Base-by-base conservation (phyloP, 2,329 filamentous ascomycete species). In the Trichophyton rubrum region DNA sequence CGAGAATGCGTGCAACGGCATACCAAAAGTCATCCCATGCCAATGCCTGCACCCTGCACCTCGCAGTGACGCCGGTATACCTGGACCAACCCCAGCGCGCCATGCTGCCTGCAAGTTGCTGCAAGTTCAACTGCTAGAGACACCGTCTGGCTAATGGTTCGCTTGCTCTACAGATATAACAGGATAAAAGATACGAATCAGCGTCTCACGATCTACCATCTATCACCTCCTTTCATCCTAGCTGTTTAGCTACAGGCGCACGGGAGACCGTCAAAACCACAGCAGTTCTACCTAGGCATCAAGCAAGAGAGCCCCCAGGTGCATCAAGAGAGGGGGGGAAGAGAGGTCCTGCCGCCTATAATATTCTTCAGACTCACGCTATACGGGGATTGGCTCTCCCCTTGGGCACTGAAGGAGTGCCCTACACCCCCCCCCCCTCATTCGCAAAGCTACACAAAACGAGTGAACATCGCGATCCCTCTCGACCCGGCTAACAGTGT, bases 61-160 rank as follows among this genome's bases (percentile, higher is more conserved):
- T 11, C 11, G 5, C 45, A 15, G 45, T 51, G 45, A 51, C 45
- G 22, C 24, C 20, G 22, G 24, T 11, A 51, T 30, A 27, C 2
- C 45, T 51, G 45, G 40, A 51, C 45, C 45, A 51, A 51, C 45
- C 45, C 45, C 45, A 55, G 51, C 30, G 13, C 27, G 27, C 51
- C 24, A 55, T 55, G 30, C 51, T 55, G 51, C 51, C 51, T 55
- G 51, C 51, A 55, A 35, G 27, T 55, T 55, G 51, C 51, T 35
- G 51, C 51, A n/a, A 35, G 51, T 20, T 51, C 15, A 35, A 17
- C 27, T 30, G 27, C 20, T 30, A 33, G 45, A 51, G 51, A 38
- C 2, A 38, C 17, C 27, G 1, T 35, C n/a, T 33, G 51, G 51
- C 51, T 55, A 55, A 55, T 35, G 24, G 27, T 20, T 55, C 51